Conservation (phyloP, 768 basidiomycete genomes). For the Coprinopsis sp. region DNA sequence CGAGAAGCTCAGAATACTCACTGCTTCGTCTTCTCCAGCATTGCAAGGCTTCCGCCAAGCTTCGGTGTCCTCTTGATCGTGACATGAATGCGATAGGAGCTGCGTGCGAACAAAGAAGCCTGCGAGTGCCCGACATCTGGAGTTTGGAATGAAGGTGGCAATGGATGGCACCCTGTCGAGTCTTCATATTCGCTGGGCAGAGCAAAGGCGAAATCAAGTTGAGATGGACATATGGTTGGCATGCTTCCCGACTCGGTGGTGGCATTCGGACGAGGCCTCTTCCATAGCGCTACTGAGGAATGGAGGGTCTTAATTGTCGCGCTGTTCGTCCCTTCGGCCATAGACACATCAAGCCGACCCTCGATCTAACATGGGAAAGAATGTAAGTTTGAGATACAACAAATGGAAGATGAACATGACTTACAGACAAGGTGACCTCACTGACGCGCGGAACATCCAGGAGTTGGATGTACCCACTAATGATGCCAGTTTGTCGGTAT, state of each 20-base stretch:
- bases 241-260: neutral
- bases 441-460: conserved; percentile 31
- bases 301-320: conserved; percentile 29
- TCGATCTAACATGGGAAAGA: conserved; percentile 30
- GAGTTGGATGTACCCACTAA: conserved; percentile 42
- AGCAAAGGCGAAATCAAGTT: conserved; percentile 7
- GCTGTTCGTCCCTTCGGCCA: conserved; percentile 28
- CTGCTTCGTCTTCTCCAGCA: conserved; percentile 43
- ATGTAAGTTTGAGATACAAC: neutral
- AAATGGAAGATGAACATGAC: too few relatives aligned
- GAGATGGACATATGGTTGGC: neutral
- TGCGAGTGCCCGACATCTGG: neutral
- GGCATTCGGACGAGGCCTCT: neutral
- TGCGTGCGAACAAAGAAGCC: conserved; percentile 1
- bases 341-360: conserved; percentile 36
- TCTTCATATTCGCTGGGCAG: conserved; percentile 4
- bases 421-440: conserved; percentile 43
- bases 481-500: conserved; percentile 38
- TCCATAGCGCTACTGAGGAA: conserved; percentile 4
- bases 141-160: conserved; percentile 9
- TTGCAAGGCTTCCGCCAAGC: conserved; percentile 25
- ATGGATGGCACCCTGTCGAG: neutral
- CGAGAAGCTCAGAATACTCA: too few relatives aligned
- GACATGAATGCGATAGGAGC: conserved; percentile 19
- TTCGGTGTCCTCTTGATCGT: conserved; percentile 35